phyloP scores from a whole-genome alignment of 2,329 filamentous ascomycete genomes.

The Thelonectria blattea region DNA sequence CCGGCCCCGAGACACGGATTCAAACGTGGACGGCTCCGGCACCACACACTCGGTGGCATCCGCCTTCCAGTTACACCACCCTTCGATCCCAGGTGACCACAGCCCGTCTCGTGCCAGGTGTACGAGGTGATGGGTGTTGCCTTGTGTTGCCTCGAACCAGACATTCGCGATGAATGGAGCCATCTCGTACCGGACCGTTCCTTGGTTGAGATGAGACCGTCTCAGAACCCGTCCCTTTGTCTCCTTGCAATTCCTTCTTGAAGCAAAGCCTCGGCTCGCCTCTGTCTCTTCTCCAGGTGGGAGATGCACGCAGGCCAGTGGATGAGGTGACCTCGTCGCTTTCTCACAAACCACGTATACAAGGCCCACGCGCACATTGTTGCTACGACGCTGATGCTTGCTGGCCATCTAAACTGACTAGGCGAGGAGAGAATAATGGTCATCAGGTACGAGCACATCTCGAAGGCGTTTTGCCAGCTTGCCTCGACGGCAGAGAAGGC shows the following conservation, averaged over 20 bases:
- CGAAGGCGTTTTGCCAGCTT: constrained; percentile 72
- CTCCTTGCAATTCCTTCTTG: constrained; percentile 28
- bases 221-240: constrained; percentile 30
- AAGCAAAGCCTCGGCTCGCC: constrained; percentile 31
- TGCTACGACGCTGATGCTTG: constrained; percentile 62
- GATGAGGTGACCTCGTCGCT: constrained; percentile 43
- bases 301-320: constrained; percentile 40
- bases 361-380: constrained; percentile 45
- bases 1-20: constrained; percentile 35
- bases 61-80: constrained; percentile 31
- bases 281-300: constrained; percentile 32
- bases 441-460: constrained; percentile 68
- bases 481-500: constrained; percentile 73
- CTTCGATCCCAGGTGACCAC: constrained; percentile 35
- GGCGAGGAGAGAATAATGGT: constrained; percentile 70
- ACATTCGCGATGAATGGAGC: background rate
- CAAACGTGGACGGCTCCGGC: constrained; percentile 35
- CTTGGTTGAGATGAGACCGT: background rate
- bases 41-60: constrained; percentile 32
- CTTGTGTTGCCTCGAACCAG: background rate
- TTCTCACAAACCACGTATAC: constrained; percentile 41
- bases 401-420: constrained; percentile 68
- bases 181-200: constrained; percentile 6
- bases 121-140: constrained; percentile 8
- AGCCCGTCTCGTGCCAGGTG: constrained; percentile 32